Conservation (phyloP, 441 rosid genomes). For the Populus trichocarpa region DNA sequence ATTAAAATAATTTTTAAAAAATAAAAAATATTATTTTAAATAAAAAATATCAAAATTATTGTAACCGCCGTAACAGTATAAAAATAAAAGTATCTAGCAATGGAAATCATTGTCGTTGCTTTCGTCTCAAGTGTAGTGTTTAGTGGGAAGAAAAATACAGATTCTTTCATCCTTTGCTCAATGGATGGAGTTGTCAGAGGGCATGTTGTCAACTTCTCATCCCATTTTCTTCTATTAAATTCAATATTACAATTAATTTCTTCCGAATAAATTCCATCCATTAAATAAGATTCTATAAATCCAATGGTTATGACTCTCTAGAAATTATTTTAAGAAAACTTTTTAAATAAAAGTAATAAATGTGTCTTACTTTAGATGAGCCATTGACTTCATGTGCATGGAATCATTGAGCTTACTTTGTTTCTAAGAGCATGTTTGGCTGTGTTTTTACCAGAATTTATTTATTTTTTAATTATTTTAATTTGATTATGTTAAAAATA, state of each 20-base stretch:
- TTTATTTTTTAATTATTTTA: no score
- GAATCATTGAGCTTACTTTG: neutral
- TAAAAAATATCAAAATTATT: no score
- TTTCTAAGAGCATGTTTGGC: accelerated
- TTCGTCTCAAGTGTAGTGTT: neutral
- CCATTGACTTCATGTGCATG: neutral
- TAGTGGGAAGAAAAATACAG: neutral
- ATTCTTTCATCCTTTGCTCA: neutral
- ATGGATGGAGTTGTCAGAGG: neutral
- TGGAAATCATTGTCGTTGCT: neutral
- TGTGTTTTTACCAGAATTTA: no score
- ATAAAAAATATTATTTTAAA: no score
- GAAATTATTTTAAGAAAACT: no score
- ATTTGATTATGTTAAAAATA: no score
- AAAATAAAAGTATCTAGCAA: neutral
- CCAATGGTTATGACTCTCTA: neutral
- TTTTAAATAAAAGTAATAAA: no score
- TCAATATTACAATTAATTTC: no score
- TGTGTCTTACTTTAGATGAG: neutral
- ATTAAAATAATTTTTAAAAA: no score
- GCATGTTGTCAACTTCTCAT: neutral
- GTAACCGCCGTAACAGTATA: no score
- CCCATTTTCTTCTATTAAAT: no score
- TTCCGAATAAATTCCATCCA: neutral
- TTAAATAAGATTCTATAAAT: neutral